These are phyloP conservation scores for Apophysomyces trapeziformis DNA, from an alignment of 371 early-diverging fungal genomes.

Conservation along the genomic window DNA sequence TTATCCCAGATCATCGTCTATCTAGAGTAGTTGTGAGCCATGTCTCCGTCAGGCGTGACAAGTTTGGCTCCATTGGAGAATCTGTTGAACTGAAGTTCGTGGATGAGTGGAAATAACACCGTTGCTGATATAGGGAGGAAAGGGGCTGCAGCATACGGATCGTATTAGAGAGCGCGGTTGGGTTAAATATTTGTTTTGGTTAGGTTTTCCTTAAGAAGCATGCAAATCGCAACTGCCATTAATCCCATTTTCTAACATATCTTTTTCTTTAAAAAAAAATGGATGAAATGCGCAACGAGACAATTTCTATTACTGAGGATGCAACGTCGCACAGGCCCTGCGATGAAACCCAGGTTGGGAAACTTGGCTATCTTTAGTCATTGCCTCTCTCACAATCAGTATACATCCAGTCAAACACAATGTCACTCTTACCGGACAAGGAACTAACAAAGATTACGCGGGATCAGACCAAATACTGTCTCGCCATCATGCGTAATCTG, in stretches of 20 bases:
- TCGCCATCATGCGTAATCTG: conserved; percentile 72
- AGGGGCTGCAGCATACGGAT: no score
- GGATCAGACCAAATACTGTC: conserved; percentile 83
- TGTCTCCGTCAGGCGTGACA: no score
- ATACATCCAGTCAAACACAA: neutral
- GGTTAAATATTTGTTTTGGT: neutral
- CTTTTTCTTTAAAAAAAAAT: neutral
- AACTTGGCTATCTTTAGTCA: neutral
- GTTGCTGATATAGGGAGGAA: no score
- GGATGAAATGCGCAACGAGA: neutral
- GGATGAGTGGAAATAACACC: no score
- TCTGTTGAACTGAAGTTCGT: no score
- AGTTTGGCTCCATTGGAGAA: no score
- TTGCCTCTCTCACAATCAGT: no score
- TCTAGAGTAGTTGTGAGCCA: no score
- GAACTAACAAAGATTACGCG: conserved; percentile 61
- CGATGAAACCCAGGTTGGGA: neutral
- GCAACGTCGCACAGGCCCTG: neutral
- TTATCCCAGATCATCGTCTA: no score
- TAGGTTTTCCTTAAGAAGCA: neutral
- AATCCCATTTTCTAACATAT: conserved; percentile 1
- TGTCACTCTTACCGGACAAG: no score
- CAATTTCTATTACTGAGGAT: neutral
- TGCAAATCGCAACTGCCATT: neutral
- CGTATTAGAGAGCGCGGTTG: neutral